Percentiles rank a stretch among this genome's conserved stretches.
These are phyloP conservation scores for Onygenales sp. DNA, from an alignment of 2,329 filamentous ascomycete species.

Conservation along the genomic window DNA sequence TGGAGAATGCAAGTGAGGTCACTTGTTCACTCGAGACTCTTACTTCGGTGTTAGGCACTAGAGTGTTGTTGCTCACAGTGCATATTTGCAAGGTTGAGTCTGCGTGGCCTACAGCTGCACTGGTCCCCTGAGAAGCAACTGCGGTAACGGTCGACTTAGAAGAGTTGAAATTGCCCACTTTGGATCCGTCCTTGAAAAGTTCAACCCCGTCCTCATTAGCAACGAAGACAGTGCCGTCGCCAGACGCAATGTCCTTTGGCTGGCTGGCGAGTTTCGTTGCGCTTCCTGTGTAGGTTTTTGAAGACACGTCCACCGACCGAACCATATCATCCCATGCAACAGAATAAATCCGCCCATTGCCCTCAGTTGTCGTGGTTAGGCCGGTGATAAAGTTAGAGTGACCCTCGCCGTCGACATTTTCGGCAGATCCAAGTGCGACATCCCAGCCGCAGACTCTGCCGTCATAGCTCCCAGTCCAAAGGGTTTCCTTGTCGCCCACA, in stretches of 20 bases:
- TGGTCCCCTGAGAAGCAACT: conserved; percentile 51
- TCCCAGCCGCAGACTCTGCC: conserved; percentile 84
- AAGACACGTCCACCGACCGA: conserved; percentile 64
- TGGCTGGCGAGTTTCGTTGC: conserved; percentile 63
- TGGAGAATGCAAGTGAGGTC: conserved; percentile 75
- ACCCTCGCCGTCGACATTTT: conserved; percentile 64
- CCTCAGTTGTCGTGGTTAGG: conserved; percentile 50
- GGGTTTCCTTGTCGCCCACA: conserved; percentile 44
- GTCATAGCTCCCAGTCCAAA: conserved; percentile 89
- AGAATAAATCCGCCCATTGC: conserved; percentile 58
- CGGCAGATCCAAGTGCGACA: conserved; percentile 56
- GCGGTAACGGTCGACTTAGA: conserved; percentile 61
- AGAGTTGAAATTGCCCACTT: conserved; percentile 52
- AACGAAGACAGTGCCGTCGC: conserved; percentile 45
- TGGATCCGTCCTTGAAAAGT: conserved; percentile 48
- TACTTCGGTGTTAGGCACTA: conserved; percentile 51
- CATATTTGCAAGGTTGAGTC: conserved; percentile 70
- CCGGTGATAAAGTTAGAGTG: conserved; percentile 82
- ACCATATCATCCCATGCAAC: conserved; percentile 93
- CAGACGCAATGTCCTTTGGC: conserved; percentile 62
- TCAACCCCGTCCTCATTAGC: conserved; percentile 51
- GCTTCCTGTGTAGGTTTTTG: conserved; percentile 64
- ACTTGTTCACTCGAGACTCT: conserved; percentile 62
- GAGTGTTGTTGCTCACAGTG: conserved; percentile 47
- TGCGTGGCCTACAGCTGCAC: conserved; percentile 68